These are phyloP conservation scores for Nigrospora sphaerica DNA, from an alignment of 2,329 filamentous ascomycete species.

Conservation along the genomic window DNA sequence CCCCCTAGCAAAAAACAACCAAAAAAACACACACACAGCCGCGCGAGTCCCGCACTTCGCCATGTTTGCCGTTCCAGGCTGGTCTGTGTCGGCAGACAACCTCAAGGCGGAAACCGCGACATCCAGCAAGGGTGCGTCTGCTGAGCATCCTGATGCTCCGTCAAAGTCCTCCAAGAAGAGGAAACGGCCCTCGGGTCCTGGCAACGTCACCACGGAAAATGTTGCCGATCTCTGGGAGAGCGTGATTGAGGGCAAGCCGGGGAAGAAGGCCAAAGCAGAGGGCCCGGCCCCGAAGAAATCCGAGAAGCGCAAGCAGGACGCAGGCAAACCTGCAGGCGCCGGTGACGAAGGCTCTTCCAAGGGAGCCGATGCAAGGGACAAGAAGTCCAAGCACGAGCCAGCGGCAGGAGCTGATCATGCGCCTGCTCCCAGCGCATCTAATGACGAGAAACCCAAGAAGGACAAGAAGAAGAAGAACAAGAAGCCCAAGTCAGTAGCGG, in stretches of 20 bases:
- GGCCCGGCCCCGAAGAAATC: not conserved
- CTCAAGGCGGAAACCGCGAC: conserved; percentile 61
- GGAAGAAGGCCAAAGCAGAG: conserved; percentile 18
- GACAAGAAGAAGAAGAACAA: conserved; percentile 19
- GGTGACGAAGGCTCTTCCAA: conserved; percentile 3
- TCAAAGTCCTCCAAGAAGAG: conserved; percentile 41
- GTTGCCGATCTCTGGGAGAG: conserved; percentile 72
- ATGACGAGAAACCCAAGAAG: conserved; percentile 7
- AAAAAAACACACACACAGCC: too few species aligned
- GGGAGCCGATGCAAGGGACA: conserved; percentile 14
- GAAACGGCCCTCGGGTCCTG: conserved; percentile 35
- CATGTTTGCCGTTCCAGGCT: conserved; percentile 93
- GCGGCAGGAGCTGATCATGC: conserved; percentile 10
- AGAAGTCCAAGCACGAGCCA: conserved; percentile 17
- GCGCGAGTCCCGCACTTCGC: too few species aligned
- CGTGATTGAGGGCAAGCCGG: conserved; percentile 63
- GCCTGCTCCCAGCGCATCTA: not conserved
- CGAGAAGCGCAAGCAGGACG: conserved; percentile 12
- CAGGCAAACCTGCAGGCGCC: conserved; percentile 6
- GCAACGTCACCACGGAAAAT: conserved; percentile 59
- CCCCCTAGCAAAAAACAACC: too few species aligned
- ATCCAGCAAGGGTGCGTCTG: conserved; percentile 14
- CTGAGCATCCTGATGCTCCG: conserved; percentile 29
- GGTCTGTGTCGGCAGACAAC: conserved; percentile 68
- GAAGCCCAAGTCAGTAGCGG: conserved; percentile 19